A percentile compares a stretch with the other conserved stretches of the same genome.
Evolutionary conservation across 352 stramenopile species (phyloP).

Genomic region (Phytophthora ohioensis): DNA sequence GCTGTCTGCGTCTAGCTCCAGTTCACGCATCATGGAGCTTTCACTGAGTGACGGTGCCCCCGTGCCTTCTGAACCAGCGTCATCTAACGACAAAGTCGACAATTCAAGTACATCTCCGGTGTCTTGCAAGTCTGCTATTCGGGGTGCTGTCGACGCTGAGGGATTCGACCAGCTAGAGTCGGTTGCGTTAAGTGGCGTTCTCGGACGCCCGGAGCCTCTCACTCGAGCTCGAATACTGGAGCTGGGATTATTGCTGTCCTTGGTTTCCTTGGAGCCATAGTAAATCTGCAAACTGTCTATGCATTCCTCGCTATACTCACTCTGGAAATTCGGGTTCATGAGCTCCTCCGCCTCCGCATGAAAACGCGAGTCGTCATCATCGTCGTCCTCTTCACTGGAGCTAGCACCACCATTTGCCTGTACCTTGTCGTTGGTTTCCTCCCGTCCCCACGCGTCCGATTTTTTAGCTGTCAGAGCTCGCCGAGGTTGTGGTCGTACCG

Average conservation of each 20-base stretch:
- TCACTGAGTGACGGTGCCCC: slow-evolving; percentile 50
- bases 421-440: slow-evolving; percentile 11
- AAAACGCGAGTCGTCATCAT: slow-evolving; percentile 52
- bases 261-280: slow-evolving; percentile 53
- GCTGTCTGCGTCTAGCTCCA: slow-evolving; percentile 64
- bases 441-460: slow-evolving; percentile 26
- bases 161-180: slow-evolving; percentile 18
- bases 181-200: neutral
- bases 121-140: slow-evolving; percentile 20
- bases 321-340: slow-evolving; percentile 86
- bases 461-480: slow-evolving; percentile 15
- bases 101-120: slow-evolving; percentile 33
- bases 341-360: slow-evolving; percentile 68
- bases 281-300: slow-evolving; percentile 81
- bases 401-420: slow-evolving; percentile 1
- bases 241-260: slow-evolving; percentile 12
- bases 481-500: slow-evolving; percentile 16
- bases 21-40: slow-evolving; percentile 66
- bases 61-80: slow-evolving; percentile 37
- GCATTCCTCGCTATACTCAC: slow-evolving; percentile 83
- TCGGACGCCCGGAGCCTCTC: slow-evolving; percentile 7
- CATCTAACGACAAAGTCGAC: slow-evolving; percentile 43
- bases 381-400: slow-evolving; percentile 37
- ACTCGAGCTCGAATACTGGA: slow-evolving; percentile 13
- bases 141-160: slow-evolving; percentile 1